Percentiles rank a stretch among this genome's conserved stretches.
Conservation (phyloP, 108 stramenopile genomes). For the Skeletonema grethae region DNA sequence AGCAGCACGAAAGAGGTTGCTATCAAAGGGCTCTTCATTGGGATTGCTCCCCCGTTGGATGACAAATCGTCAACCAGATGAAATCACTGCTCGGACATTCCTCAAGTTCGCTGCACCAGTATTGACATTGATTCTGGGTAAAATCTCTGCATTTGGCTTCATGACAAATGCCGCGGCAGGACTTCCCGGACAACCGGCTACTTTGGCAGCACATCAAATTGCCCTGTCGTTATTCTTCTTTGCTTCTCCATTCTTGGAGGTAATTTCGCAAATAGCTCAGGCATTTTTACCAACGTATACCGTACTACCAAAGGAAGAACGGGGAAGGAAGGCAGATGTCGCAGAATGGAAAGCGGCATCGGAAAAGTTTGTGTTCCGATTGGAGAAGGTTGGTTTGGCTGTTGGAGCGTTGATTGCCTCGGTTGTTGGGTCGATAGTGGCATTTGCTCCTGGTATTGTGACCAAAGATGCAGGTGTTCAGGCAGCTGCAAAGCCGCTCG, state of each 20-base stretch:
- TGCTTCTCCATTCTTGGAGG: conserved; percentile 86
- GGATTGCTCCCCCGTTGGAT: conserved; percentile 30
- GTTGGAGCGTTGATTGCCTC: conserved; percentile 65
- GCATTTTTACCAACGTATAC: conserved; percentile 68
- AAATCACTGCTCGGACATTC: conserved; percentile 61
- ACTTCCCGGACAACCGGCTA: conserved; percentile 79
- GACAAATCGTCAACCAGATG: conserved; percentile 23
- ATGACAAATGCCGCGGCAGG: conserved; percentile 87
- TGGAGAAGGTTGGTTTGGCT: conserved; percentile 65
- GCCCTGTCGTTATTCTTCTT: conserved; percentile 83
- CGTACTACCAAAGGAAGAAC: conserved; percentile 19
- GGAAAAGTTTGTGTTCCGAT: conserved; percentile 34
- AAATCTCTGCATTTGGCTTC: conserved; percentile 88
- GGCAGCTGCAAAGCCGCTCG: conserved; percentile 74
- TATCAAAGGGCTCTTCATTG: conserved; percentile 31
- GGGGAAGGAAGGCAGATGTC: conserved; percentile 28
- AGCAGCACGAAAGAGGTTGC: conserved; percentile 63
- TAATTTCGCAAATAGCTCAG: conserved; percentile 85
- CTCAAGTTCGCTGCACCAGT: conserved; percentile 85
- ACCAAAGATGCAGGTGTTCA: conserved; percentile 73
- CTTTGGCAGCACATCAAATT: conserved; percentile 86
- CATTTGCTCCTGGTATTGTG: conserved; percentile 62
- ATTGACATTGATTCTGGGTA: conserved; percentile 81
- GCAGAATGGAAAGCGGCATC: conserved; percentile 60
- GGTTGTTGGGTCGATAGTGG: conserved; percentile 66